Evolutionary conservation across 202 grass and related monocot species (phyloP).

Genomic region (Schoenoplectus triqueter): DNA sequence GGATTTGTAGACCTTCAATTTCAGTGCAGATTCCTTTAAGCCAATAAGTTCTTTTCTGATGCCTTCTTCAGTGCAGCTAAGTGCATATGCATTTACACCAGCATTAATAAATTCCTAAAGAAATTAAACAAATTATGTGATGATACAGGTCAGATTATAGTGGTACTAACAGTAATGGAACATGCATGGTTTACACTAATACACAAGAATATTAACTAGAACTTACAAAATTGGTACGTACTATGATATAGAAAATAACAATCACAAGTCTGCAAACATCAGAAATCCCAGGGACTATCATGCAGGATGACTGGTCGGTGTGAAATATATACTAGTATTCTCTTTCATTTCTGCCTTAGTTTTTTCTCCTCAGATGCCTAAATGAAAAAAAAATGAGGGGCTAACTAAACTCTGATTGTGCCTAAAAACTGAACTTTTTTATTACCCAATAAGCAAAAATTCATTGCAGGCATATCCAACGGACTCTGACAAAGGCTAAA

Average conservation of each 20-base stretch:
- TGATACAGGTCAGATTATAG: background rate
- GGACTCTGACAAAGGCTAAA: background rate
- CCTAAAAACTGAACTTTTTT: background rate
- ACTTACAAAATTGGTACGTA: background rate
- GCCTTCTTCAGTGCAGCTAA: conserved; percentile 90
- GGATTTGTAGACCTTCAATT: conserved; percentile 68
- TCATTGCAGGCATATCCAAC: background rate
- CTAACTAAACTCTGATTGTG: background rate
- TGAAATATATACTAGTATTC: no score
- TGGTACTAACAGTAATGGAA: background rate
- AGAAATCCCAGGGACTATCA: no score
- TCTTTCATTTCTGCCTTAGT: no score
- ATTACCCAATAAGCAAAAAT: background rate
- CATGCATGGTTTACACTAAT: background rate
- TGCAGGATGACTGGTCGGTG: no score
- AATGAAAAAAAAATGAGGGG: background rate
- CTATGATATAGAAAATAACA: conserved; percentile 2
- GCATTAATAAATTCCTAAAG: conserved; percentile 80
- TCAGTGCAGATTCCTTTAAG: conserved; percentile 67
- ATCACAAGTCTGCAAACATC: no score
- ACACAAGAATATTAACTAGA: background rate
- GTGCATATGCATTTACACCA: conserved; percentile 86
- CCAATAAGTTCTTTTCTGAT: conserved; percentile 84
- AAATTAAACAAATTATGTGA: conserved; percentile 35
- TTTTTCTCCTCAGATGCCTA: no score